Evolutionary conservation across 371 early-diverging fungal genomes (phyloP).

Genomic region (Apophysomyces elegans): DNA sequence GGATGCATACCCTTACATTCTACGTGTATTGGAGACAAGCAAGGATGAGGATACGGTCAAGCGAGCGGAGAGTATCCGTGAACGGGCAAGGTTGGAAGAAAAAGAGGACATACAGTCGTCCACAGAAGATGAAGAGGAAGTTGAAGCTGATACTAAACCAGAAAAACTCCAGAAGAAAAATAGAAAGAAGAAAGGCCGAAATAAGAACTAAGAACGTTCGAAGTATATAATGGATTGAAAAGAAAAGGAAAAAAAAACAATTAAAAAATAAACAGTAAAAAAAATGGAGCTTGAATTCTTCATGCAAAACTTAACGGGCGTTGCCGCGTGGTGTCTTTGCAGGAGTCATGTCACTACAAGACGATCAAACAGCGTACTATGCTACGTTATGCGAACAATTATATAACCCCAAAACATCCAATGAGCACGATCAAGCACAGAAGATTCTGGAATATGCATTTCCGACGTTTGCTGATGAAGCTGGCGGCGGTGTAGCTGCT

Average conservation of each 20-base stretch:
- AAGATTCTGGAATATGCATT: conserved; percentile 71
- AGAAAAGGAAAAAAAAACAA: conserved; percentile 1
- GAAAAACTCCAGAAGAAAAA: conserved; percentile 1
- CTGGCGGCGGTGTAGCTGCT: conserved; percentile 37
- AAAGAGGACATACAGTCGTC: not conserved
- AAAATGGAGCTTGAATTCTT: conserved; percentile 5
- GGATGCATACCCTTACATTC: conserved; percentile 28
- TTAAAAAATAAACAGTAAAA: not conserved
- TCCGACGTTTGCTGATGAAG: conserved; percentile 71
- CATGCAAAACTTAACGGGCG: not conserved
- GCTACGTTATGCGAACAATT: conserved; percentile 49
- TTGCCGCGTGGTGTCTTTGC: not conserved
- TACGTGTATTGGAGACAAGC: conserved; percentile 20
- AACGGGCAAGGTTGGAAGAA: conserved; percentile 6
- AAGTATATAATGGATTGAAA: not conserved
- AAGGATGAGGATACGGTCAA: conserved; percentile 37
- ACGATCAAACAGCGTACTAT: conserved; percentile 33
- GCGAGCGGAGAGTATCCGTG: conserved; percentile 33
- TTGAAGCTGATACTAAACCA: not conserved
- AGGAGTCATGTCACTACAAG: conserved; percentile 14
- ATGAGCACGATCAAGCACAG: conserved; percentile 68
- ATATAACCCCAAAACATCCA: conserved; percentile 56
- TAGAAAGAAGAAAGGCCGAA: conserved; percentile 13
- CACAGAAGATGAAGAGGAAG: conserved; percentile 7
- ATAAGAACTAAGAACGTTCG: not conserved